These are phyloP conservation scores for Sugiyamaella pinicola DNA, from an alignment of 1,139 yeast genomes.

Conservation along the genomic window DNA sequence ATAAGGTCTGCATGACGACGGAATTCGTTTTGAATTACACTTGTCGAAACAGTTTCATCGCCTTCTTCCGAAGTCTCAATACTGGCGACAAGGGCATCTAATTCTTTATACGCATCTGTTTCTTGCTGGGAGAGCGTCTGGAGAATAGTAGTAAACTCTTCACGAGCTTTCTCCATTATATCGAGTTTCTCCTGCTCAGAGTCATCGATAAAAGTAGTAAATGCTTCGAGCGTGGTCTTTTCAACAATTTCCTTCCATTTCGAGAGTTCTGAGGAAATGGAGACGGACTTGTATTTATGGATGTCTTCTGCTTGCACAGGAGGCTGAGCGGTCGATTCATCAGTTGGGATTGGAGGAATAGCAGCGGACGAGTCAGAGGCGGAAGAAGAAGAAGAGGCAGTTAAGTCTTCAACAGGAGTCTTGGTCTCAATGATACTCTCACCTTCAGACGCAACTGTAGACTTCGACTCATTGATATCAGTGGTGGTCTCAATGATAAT, in stretches of 20 bases:
- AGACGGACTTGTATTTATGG: constrained; percentile 12
- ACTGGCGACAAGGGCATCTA: constrained; percentile 27
- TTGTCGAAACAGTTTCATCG: constrained; percentile 26
- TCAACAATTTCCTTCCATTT: constrained; percentile 38
- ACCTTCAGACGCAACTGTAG: neutral
- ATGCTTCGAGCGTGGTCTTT: constrained; percentile 38
- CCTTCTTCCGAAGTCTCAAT: constrained; percentile 25
- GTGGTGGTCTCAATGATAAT: neutral
- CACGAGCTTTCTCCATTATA: constrained; percentile 30
- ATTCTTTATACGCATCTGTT: constrained; percentile 28
- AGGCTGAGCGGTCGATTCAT: constrained; percentile 7
- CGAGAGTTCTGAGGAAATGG: constrained; percentile 24
- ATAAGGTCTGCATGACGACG: constrained; percentile 36
- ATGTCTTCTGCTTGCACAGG: constrained; percentile 1
- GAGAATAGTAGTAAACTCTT: constrained; percentile 35
- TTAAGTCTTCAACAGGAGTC: neutral
- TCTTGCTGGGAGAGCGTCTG: constrained; percentile 31
- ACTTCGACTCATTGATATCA: neutral
- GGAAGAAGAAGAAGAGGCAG: neutral
- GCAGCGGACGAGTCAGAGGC: constrained; percentile 4
- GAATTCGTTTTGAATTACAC: constrained; percentile 35
- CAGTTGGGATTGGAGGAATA: neutral
- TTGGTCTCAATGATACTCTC: neutral
- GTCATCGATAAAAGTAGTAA: constrained; percentile 38
- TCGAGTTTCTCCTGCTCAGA: constrained; percentile 37